Evolutionary conservation across 2,329 filamentous ascomycete species (phyloP).

Genomic region (Talaromyces amestolkiae): DNA sequence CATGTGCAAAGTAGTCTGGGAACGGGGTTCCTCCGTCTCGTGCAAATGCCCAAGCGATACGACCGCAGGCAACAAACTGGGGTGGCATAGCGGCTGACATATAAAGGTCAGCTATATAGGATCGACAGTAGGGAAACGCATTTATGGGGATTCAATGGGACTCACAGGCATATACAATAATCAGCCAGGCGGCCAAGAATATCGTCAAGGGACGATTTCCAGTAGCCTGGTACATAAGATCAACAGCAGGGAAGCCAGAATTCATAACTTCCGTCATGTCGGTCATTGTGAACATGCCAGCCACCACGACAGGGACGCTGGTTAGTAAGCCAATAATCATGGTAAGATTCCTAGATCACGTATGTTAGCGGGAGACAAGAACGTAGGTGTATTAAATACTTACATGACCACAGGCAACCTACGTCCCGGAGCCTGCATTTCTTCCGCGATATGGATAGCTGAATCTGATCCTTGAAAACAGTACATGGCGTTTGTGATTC

Average conservation of each 20-base stretch:
- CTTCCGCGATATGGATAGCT: conserved; percentile 25
- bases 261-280: conserved; percentile 29
- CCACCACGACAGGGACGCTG: conserved; percentile 29
- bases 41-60: too few species aligned
- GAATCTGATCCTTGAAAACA: conserved; percentile 22
- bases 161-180: too few species aligned
- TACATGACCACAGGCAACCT: too few species aligned
- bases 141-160: too few species aligned
- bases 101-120: too few species aligned
- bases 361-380: not conserved
- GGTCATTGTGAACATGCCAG: conserved; percentile 28
- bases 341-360: conserved; percentile 26
- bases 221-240: not conserved
- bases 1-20: too few species aligned
- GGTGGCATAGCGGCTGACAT: too few species aligned
- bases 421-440: not conserved
- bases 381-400: too few species aligned
- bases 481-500: conserved; percentile 24
- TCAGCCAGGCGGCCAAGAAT: too few species aligned
- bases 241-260: not conserved
- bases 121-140: too few species aligned
- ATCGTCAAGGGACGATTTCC: not conserved
- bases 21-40: too few species aligned
- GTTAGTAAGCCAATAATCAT: conserved; percentile 31
- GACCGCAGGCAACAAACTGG: too few species aligned